These are phyloP conservation scores for Talaromyces sp. DNA, from an alignment of 2,329 filamentous ascomycete genomes.

Conservation along the genomic window DNA sequence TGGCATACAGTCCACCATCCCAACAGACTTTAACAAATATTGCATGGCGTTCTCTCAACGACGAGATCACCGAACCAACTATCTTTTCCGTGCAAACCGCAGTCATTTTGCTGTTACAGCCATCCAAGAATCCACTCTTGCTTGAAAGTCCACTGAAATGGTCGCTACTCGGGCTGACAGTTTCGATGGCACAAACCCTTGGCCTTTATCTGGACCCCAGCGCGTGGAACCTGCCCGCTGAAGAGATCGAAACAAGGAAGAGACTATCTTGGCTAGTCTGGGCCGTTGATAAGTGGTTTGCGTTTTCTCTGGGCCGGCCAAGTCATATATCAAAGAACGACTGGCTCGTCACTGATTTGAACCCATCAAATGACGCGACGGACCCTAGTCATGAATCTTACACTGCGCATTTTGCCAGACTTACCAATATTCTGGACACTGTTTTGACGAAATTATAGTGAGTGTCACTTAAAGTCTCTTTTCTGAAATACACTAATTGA, in stretches of 20 bases:
- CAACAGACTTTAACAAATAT: conserved; percentile 4
- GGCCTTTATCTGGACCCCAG: conserved; percentile 9
- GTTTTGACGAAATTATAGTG: conserved; percentile 9
- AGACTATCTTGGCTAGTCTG: conserved; percentile 7
- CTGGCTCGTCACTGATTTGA: conserved; percentile 7
- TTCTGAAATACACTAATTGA: neutral
- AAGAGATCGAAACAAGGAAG: conserved; percentile 6
- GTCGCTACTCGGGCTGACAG: conserved; percentile 6
- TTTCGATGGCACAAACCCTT: conserved; percentile 14
- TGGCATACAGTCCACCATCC: conserved; percentile 8
- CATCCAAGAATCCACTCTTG: conserved; percentile 11
- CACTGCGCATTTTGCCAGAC: conserved; percentile 3
- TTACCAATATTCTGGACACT: conserved; percentile 5
- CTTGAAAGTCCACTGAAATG: conserved; percentile 12
- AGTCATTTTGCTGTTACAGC: conserved; percentile 6
- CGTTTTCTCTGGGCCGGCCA: conserved; percentile 4
- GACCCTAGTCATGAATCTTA: neutral
- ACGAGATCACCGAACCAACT: conserved; percentile 12
- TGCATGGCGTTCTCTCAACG: conserved; percentile 13
- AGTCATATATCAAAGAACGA: conserved; percentile 12
- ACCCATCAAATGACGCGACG: neutral
- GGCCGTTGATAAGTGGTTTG: conserved; percentile 12
- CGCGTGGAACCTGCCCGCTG: conserved; percentile 5
- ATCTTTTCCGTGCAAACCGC: conserved; percentile 7
- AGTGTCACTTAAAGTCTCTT: neutral